Evolutionary conservation across 2,329 filamentous ascomycete species (phyloP).

Genomic region (Davidsoniella virescens): DNA sequence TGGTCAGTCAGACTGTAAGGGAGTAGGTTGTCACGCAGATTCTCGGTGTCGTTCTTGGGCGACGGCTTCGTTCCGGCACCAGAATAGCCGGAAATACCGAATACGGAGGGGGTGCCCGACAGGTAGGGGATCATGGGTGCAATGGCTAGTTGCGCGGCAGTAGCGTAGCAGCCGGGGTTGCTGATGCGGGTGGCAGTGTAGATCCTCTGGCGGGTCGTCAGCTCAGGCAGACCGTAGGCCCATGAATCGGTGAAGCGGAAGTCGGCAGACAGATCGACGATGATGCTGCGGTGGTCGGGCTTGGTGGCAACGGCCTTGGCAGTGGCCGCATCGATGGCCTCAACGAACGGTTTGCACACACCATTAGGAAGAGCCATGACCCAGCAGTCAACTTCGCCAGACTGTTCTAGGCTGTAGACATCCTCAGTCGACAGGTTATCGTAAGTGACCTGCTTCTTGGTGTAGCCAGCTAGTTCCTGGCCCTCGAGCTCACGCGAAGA

Average conservation of each 20-base stretch:
- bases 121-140: constrained; percentile 64
- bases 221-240: constrained; percentile 83
- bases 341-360: constrained; percentile 84
- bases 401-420: constrained; percentile 66
- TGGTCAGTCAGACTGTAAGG: constrained; percentile 86
- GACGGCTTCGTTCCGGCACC: constrained; percentile 89
- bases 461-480: constrained; percentile 74
- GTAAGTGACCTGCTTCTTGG: constrained; percentile 81
- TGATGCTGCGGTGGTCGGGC: constrained; percentile 44
- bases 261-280: constrained; percentile 92
- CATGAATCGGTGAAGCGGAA: constrained; percentile 75
- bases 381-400: constrained; percentile 83
- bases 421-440: constrained; percentile 82
- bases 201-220: constrained; percentile 62
- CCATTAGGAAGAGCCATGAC: constrained; percentile 94
- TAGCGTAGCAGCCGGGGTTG: constrained; percentile 93
- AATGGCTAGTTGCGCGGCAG: constrained; percentile 78
- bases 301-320: constrained; percentile 14
- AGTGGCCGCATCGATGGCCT: constrained; percentile 44
- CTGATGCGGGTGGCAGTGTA: constrained; percentile 65
- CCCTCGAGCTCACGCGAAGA: constrained; percentile 86
- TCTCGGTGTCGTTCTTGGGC: constrained; percentile 78
- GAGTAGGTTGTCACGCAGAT: constrained; percentile 74
- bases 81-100: constrained; percentile 86
- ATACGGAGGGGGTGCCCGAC: constrained; percentile 63